Conservation (phyloP, 192 early-diverging fungal species). For the Thamnidium elegans region DNA sequence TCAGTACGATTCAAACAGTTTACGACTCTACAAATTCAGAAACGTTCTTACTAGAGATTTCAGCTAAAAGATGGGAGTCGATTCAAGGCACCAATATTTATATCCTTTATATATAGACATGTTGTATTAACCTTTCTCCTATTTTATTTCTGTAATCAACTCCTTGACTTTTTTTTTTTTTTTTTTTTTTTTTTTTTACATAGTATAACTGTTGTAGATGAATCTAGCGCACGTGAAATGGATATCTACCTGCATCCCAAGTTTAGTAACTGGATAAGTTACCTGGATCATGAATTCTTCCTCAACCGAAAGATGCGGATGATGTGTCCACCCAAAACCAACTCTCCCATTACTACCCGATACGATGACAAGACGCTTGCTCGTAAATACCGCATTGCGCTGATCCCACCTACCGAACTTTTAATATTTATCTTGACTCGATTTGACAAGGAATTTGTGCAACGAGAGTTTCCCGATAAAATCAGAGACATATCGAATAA, state of each 20-base stretch:
- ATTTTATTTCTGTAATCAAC: not conserved
- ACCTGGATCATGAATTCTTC: not conserved
- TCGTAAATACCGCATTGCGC: not conserved
- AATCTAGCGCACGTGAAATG: not conserved
- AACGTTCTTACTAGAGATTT: not conserved
- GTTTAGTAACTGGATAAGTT: conserved; percentile 15
- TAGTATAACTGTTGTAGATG: conserved; percentile 12
- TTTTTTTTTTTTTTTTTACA: conserved; percentile 3
- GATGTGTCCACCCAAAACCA: conserved; percentile 1
- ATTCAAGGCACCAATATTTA: conserved; percentile 14
- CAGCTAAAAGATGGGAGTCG: not conserved
- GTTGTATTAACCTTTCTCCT: not conserved
- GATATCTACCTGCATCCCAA: conserved; percentile 25
- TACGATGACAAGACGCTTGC: not conserved
- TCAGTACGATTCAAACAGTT: conserved; percentile 11
- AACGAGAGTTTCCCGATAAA: conserved; percentile 5
- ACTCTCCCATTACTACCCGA: not conserved
- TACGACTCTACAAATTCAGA: not conserved
- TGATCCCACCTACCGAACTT: conserved; percentile 9
- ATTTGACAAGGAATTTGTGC: conserved; percentile 15
- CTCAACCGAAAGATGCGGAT: conserved; percentile 5
- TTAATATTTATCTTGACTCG: conserved; percentile 13
- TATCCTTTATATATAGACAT: conserved; percentile 20
- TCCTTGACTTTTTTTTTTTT: conserved; percentile 2
- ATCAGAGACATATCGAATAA: not conserved